phyloP scores from a whole-genome alignment of 2,329 filamentous ascomycete genomes.

The Claviceps humidiphila region DNA sequence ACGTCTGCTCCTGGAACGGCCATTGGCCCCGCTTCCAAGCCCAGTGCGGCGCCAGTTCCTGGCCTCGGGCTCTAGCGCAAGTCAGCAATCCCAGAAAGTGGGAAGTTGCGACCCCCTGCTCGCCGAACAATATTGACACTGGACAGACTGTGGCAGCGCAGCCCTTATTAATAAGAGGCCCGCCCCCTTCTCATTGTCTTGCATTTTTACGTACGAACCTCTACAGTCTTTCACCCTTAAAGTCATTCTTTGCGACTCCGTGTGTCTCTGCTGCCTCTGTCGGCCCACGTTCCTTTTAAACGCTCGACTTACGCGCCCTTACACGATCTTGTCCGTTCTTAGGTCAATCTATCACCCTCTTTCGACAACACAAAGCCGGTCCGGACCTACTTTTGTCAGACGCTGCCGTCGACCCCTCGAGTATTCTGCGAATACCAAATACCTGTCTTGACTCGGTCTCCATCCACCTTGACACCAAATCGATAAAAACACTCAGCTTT shows the following conservation, averaged over 20 bases:
- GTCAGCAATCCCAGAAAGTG: too few species aligned
- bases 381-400: not conserved
- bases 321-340: not conserved
- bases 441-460: conserved; percentile 1
- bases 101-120: too few species aligned
- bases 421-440: conserved; percentile 10
- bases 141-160: too few species aligned
- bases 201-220: not conserved
- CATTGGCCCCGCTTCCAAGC: too few species aligned
- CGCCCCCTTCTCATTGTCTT: not conserved
- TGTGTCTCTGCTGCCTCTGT: not conserved
- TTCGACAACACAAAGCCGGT: not conserved
- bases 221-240: not conserved
- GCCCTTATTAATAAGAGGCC: not conserved
- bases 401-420: not conserved
- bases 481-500: not conserved
- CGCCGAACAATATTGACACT: too few species aligned
- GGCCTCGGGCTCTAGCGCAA: too few species aligned
- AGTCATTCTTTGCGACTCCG: not conserved
- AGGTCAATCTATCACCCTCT: conserved; percentile 5
- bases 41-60: too few species aligned
- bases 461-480: not conserved
- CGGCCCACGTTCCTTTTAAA: not conserved
- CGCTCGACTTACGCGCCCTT: not conserved
- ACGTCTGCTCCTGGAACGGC: too few species aligned